Evolutionary conservation across 805 yeast genomes (phyloP), one percentile per base, ranked within the genome.

Genomic region (Ogataea polymorpha): DNA sequence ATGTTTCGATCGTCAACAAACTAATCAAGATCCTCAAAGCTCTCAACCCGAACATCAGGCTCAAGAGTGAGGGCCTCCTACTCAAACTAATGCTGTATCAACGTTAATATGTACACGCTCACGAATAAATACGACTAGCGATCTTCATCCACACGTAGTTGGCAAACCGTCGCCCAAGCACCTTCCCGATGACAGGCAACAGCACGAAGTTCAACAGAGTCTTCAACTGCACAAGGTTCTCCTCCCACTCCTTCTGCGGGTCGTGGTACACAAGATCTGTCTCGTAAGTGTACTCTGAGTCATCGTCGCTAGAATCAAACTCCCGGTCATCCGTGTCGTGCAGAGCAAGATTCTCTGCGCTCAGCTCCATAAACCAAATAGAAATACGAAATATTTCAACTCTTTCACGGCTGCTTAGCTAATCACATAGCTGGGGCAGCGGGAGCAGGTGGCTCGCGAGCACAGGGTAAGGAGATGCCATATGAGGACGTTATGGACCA

Each of bases 201-300:
- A 83, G 52, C 11, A 84, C 77, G 60, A 79, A 70, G 41, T 74
- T 75, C 24, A 81, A 60, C 25, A 82, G 68, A n/a, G 75, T 74
- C 28, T 69, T 70, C 41, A 84, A 55, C 58, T 83, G 89, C 32
- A 65, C 63, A 35, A 83, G 46, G 25, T 83, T 79, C 51, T 80
- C 85, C 38, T 82, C 85, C 89, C 89, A 83, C 52, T 83, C 87
- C 49, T 77, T 71, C 51, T 81, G 85, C 1, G 86, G 82, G 25
- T 76, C 46, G 26, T 34, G 27, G 10, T 46, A 35, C 16, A 60
- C 38, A 10, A 57, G 17, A 29, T 58, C 65, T 1, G 67, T 56
- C 25, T 56, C 58, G 41, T 61, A 62, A 3, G 65, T 63, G 44
- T 63, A 63, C 13, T 54, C 55, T 9, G 61, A 43, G 16, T 35